phyloP scores from a whole-genome alignment of 2,329 filamentous ascomycete species.

The Gnomoniopsis sp. region DNA sequence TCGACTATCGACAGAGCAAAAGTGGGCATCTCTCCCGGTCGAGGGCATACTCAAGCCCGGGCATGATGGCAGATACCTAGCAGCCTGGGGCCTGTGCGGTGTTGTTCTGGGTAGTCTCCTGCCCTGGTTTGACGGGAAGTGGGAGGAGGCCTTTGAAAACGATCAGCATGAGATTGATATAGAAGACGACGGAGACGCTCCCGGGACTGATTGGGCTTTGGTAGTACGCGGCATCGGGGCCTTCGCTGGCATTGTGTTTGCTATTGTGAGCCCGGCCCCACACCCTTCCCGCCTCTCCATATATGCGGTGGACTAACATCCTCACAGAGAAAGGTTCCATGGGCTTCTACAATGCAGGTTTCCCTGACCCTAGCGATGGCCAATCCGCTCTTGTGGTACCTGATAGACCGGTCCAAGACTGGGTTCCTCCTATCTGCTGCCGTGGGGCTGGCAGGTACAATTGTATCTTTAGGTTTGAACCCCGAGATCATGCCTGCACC shows the following conservation, averaged over 20 bases:
- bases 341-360: slow-evolving; percentile 92
- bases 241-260: slow-evolving; percentile 60
- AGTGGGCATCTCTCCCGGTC: slow-evolving; percentile 60
- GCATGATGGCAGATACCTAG: slow-evolving; percentile 64
- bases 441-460: slow-evolving; percentile 72
- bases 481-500: slow-evolving; percentile 75
- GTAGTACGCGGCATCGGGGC: slow-evolving; percentile 56
- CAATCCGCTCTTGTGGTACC: slow-evolving; percentile 93
- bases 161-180: slow-evolving; percentile 29
- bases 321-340: slow-evolving; percentile 76
- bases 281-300: neutral
- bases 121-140: slow-evolving; percentile 79
- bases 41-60: slow-evolving; percentile 38
- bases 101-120: slow-evolving; percentile 74
- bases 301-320: neutral
- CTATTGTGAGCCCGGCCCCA: slow-evolving; percentile 63
- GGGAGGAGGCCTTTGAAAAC: slow-evolving; percentile 52
- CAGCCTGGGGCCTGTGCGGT: slow-evolving; percentile 78
- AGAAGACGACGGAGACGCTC: slow-evolving; percentile 26
- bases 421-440: slow-evolving; percentile 76
- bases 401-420: slow-evolving; percentile 84
- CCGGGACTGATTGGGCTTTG: slow-evolving; percentile 69
- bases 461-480: slow-evolving; percentile 69
- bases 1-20: slow-evolving; percentile 69
- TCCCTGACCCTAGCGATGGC: slow-evolving; percentile 84